Conservation (phyloP, 1,139 yeast species). For the Saccharomyces hybrid region DNA sequence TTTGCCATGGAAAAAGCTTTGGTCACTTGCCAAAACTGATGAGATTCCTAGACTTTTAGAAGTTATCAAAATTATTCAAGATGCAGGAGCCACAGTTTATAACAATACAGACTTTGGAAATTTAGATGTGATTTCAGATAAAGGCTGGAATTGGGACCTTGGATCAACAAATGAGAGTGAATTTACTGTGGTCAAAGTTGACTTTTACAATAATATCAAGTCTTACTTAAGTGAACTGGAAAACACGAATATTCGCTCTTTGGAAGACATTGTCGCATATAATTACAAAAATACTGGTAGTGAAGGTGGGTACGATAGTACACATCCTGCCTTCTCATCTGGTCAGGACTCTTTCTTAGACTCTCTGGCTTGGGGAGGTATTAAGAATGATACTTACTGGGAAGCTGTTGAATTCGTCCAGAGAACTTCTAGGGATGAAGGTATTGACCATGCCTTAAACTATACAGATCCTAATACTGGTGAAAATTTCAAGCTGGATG, state of each 20-base stretch:
- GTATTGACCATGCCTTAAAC: neutral
- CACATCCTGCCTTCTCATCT: conserved; percentile 24
- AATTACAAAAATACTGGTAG: conserved; percentile 20
- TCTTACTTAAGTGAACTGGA: conserved; percentile 12
- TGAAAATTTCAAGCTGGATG: conserved; percentile 23
- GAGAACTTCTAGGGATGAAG: neutral
- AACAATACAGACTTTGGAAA: neutral
- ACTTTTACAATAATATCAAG: conserved; percentile 25
- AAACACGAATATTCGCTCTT: conserved; percentile 4
- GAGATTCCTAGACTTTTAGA: conserved; percentile 15
- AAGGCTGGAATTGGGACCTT: conserved; percentile 28
- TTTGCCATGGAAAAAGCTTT: conserved; percentile 25
- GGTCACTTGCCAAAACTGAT: conserved; percentile 16
- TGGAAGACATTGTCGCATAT: conserved; percentile 24
- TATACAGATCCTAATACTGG: conserved; percentile 21
- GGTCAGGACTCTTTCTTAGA: conserved; percentile 27
- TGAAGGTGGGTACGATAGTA: conserved; percentile 21
- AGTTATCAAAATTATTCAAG: conserved; percentile 13
- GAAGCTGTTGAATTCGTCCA: neutral
- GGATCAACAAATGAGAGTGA: conserved; percentile 26
- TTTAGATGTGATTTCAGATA: neutral
- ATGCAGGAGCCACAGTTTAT: neutral
- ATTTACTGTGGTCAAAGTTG: conserved; percentile 27
- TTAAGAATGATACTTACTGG: conserved; percentile 23
- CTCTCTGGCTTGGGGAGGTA: conserved; percentile 25